These are phyloP conservation scores for Limonium bicolor DNA, from an alignment of 148 eudicot species.

Conservation along the genomic window DNA sequence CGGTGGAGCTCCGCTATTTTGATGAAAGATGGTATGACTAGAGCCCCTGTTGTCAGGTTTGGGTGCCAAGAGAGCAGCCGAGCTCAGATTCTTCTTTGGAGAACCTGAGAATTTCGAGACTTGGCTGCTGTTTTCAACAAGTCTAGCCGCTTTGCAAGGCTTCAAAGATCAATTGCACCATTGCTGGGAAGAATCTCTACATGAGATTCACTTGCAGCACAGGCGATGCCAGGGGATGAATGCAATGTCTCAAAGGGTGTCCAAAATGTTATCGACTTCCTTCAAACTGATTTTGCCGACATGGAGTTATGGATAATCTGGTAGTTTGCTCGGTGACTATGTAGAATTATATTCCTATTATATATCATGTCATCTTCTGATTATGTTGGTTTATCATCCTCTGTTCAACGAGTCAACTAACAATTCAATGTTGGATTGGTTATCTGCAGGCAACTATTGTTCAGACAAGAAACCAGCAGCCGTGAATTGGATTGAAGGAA, in stretches of 20 bases:
- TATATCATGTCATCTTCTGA: background rate
- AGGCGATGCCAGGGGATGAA: constrained; percentile 90
- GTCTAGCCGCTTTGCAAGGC: constrained; percentile 66
- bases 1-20: constrained; percentile 53
- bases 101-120: constrained; percentile 47
- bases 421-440: background rate
- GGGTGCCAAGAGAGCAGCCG: constrained; percentile 45
- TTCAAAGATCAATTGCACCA: constrained; percentile 49
- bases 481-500: constrained; percentile 74
- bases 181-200: constrained; percentile 76
- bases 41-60: constrained; percentile 73
- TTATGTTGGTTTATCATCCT: no score
- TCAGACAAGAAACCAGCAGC: constrained; percentile 80
- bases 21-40: constrained; percentile 54
- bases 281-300: constrained; percentile 55
- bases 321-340: constrained; percentile 11
- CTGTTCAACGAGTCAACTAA: no score
- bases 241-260: constrained; percentile 79
- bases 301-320: constrained; percentile 97
- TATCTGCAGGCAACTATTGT: constrained; percentile 35
- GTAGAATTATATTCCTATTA: background rate
- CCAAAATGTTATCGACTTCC: constrained; percentile 61
- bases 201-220: constrained; percentile 66
- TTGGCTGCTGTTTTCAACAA: constrained; percentile 37
- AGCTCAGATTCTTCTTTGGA: constrained; percentile 53